Conservation (phyloP, 257 asterid genomes). For the Scutellaria barbata region DNA sequence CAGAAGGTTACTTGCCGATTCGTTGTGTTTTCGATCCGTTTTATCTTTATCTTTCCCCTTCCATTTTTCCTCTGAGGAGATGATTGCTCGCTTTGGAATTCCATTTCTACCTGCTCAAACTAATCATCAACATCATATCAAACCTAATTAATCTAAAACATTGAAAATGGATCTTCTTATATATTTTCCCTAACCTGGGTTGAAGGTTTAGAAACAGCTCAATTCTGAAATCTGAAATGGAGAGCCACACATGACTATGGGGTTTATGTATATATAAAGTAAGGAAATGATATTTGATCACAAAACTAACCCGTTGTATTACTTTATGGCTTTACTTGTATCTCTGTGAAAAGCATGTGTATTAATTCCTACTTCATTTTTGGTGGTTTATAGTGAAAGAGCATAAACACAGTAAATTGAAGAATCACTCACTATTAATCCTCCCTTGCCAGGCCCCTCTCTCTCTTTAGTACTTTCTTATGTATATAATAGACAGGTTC, state of each 20-base stretch:
- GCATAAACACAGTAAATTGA: constrained; percentile 24
- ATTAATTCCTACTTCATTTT: constrained; percentile 31
- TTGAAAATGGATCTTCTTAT: background rate
- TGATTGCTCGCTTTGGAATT: constrained; percentile 61
- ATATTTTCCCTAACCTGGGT: constrained; percentile 33
- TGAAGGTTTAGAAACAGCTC: constrained; percentile 3
- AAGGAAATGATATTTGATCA: constrained; percentile 34
- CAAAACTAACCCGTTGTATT: constrained; percentile 25
- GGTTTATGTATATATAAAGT: constrained; percentile 48
- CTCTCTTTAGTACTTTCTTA: too few species aligned
- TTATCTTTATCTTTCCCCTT: constrained; percentile 91
- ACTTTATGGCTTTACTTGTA: constrained; percentile 30
- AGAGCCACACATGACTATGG: constrained; percentile 38
- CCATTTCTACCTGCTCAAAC: constrained; percentile 50
- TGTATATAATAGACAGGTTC: too few species aligned
- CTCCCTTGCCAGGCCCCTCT: background rate
- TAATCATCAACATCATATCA: background rate
- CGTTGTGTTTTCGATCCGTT: constrained; percentile 95
- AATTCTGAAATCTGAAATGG: constrained; percentile 41
- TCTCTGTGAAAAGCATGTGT: constrained; percentile 34
- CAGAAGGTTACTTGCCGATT: constrained; percentile 98
- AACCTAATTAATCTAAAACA: background rate
- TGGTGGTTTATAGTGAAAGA: constrained; percentile 37
- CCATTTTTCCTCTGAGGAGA: constrained; percentile 71
- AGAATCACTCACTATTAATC: constrained; percentile 30